phyloP scores from a whole-genome alignment of 2,329 filamentous ascomycete species.

The Paecilomyces sp. region DNA sequence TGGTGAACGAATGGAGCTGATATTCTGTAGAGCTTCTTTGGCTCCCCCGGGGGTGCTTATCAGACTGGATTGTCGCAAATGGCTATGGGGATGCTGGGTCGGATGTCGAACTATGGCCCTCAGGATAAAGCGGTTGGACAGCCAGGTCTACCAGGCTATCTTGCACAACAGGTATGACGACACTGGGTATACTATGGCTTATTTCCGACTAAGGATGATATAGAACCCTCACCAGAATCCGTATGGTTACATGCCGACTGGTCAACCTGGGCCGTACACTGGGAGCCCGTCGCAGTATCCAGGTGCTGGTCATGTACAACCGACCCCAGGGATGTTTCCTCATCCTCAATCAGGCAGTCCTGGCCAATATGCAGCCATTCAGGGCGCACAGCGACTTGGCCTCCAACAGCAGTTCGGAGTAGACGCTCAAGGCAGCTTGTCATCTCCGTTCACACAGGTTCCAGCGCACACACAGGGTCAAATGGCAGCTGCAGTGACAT shows the following conservation, averaged over 20 bases:
- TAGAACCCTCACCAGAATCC: conserved; percentile 7
- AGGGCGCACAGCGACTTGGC: neutral
- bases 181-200: neutral
- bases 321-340: conserved; percentile 1
- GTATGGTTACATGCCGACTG: conserved; percentile 9
- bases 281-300: conserved; percentile 10
- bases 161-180: conserved; percentile 5
- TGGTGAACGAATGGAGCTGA: conserved; percentile 17
- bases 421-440: conserved; percentile 1
- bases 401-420: neutral
- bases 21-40: conserved; percentile 17
- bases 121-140: conserved; percentile 1
- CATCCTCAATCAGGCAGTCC: conserved; percentile 4
- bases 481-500: neutral
- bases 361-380: neutral
- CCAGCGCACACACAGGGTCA: neutral
- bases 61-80: conserved; percentile 8
- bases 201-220: neutral
- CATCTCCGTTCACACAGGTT: neutral
- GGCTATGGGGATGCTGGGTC: conserved; percentile 8
- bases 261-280: conserved; percentile 7
- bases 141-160: neutral
- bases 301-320: conserved; percentile 3
- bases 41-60: conserved; percentile 11
- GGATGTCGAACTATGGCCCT: conserved; percentile 10